Evolutionary conservation across 108 stramenopile species (phyloP).

Genomic region (Chaetoceros tenuissimus): DNA sequence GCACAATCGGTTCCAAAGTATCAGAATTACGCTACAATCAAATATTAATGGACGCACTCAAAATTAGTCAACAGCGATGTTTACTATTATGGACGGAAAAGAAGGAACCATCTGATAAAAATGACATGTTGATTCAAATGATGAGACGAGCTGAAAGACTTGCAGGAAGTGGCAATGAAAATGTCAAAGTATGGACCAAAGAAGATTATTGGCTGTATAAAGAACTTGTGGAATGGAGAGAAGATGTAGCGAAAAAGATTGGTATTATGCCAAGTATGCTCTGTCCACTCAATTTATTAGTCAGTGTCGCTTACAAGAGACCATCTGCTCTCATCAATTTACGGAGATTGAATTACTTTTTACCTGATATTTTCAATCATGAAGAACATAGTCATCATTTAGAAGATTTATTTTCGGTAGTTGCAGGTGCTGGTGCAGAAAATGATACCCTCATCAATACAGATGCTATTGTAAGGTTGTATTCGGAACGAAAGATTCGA

Average conservation of each 20-base stretch:
- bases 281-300: constrained; percentile 57
- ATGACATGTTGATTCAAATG: constrained; percentile 24
- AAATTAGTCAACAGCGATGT: constrained; percentile 58
- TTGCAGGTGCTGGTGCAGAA: no score
- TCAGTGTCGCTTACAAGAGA: constrained; percentile 34
- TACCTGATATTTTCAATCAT: constrained; percentile 35
- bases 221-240: constrained; percentile 46
- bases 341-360: constrained; percentile 26
- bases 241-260: constrained; percentile 26
- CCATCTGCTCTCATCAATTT: constrained; percentile 27
- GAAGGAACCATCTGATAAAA: constrained; percentile 27
- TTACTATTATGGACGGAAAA: constrained; percentile 41
- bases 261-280: constrained; percentile 27
- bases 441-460: no score
- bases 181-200: constrained; percentile 45
- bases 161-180: constrained; percentile 11
- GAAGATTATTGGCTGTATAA: constrained; percentile 47
- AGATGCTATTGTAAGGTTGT: no score
- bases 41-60: constrained; percentile 48
- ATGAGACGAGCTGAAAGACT: constrained; percentile 31
- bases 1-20: constrained; percentile 16
- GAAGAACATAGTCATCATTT: no score
- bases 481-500: no score
- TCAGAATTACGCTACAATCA: constrained; percentile 45
- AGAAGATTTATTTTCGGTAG: no score